Evolutionary conservation across 495 filamentous ascomycete species (phyloP).

Genomic region (Copromyces sp.): DNA sequence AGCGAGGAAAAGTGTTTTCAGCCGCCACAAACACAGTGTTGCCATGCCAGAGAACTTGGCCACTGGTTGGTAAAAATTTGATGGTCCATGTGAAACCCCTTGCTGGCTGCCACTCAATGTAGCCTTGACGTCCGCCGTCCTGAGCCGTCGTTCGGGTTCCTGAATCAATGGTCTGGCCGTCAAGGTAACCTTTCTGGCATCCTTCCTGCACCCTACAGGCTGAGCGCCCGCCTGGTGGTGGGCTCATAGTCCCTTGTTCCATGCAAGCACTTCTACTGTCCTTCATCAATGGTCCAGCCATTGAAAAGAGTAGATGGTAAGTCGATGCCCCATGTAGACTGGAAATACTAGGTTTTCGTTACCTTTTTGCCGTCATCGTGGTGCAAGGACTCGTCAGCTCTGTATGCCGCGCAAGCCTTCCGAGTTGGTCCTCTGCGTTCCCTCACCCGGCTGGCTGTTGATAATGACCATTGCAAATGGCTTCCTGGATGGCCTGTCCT

Average conservation of each 20-base stretch:
- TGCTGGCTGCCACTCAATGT: constrained; percentile 5
- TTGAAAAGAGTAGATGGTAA: not conserved
- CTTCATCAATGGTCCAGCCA: not conserved
- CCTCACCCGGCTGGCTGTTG: not conserved
- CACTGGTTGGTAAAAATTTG: constrained; percentile 12
- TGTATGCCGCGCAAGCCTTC: not conserved
- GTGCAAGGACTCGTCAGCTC: constrained; percentile 17
- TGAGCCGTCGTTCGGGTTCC: not conserved
- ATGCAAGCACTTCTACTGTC: constrained; percentile 11
- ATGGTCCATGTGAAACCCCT: constrained; percentile 18
- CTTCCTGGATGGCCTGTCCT: not conserved
- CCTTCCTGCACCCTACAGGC: constrained; percentile 10
- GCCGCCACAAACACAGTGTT: constrained; percentile 9
- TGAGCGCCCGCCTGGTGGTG: not conserved
- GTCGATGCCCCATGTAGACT: not conserved
- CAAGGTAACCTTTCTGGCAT: not conserved
- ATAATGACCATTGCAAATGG: not conserved
- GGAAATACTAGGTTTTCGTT: constrained; percentile 5
- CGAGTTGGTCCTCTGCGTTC: not conserved
- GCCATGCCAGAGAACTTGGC: constrained; percentile 11
- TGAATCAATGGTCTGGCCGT: constrained; percentile 2
- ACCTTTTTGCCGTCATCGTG: constrained; percentile 24
- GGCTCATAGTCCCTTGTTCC: constrained; percentile 6
- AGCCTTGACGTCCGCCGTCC: not conserved
- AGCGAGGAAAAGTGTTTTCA: not conserved